phyloP scores from a whole-genome alignment of 345 rosid species.

The Stellera chamaejasme region DNA sequence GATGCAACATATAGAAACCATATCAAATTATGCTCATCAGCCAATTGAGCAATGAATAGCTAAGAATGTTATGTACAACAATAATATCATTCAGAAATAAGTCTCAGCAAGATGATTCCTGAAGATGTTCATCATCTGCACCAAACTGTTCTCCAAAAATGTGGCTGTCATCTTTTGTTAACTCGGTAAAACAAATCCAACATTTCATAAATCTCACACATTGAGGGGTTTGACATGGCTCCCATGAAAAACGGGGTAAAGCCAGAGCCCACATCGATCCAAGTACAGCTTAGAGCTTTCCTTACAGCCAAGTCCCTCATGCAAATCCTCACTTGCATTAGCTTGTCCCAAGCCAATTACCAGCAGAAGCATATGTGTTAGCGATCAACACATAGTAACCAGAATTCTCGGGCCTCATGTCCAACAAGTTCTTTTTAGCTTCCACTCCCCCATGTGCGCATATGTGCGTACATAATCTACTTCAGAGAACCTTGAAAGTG shows the following conservation, averaged over 20 bases:
- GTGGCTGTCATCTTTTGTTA: conserved; percentile 39
- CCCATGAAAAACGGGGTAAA: conserved; percentile 48
- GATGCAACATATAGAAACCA: no score
- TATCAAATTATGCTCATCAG: no score
- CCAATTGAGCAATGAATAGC: no score
- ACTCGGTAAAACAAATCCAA: conserved; percentile 53
- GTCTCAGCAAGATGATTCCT: conserved; percentile 5
- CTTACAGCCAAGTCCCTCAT: conserved; percentile 53
- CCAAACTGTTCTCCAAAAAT: conserved; percentile 14
- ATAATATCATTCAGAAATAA: no score
- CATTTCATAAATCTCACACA: conserved; percentile 31
- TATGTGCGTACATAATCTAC: conserved; percentile 25
- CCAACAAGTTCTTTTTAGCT: conserved; percentile 59
- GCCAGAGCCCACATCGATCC: conserved; percentile 52
- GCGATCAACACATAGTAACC: conserved; percentile 70
- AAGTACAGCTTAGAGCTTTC: conserved; percentile 69
- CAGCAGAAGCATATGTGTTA: conserved; percentile 65
- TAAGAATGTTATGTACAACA: no score
- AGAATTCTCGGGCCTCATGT: conserved; percentile 48
- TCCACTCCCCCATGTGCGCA: conserved; percentile 57
- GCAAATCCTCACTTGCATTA: conserved; percentile 58
- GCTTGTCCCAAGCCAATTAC: conserved; percentile 47
- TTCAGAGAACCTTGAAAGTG: no score
- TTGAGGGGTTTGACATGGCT: conserved; percentile 38
- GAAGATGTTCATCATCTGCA: conserved; percentile 26